Conservation (phyloP, 1,284 basidiomycete species). For the Malassezia cuniculi region DNA sequence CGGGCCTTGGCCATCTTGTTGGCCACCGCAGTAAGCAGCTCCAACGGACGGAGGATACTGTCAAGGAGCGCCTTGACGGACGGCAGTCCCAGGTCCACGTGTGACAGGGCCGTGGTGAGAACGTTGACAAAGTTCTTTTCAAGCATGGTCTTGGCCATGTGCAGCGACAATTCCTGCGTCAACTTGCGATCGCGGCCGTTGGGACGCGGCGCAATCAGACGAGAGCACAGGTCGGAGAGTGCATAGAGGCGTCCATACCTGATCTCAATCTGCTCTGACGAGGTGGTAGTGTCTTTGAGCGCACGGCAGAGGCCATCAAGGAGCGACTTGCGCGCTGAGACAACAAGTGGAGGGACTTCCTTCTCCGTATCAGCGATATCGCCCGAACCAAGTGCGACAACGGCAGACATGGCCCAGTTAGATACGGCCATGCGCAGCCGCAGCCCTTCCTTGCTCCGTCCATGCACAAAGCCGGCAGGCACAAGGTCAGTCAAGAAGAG, state of each 20-base stretch:
- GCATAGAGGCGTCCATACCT: slow-evolving; percentile 82
- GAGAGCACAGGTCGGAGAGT: slow-evolving; percentile 73
- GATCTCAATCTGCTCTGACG: slow-evolving; percentile 58
- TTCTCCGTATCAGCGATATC: slow-evolving; percentile 58
- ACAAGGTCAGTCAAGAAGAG: slow-evolving; percentile 40
- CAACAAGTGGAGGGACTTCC: slow-evolving; percentile 57
- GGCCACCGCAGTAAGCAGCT: slow-evolving; percentile 84
- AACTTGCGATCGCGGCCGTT: slow-evolving; percentile 46
- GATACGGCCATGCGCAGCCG: slow-evolving; percentile 40
- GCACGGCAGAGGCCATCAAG: slow-evolving; percentile 75
- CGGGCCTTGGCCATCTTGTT: slow-evolving; percentile 84
- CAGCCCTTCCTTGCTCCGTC: slow-evolving; percentile 31
- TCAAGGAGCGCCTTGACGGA: slow-evolving; percentile 73
- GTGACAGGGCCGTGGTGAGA: slow-evolving; percentile 74
- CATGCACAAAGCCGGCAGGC: slow-evolving; percentile 38
- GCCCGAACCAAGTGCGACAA: slow-evolving; percentile 67
- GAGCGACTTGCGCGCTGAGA: slow-evolving; percentile 75
- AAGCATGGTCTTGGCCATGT: slow-evolving; percentile 92
- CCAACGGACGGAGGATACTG: slow-evolving; percentile 73
- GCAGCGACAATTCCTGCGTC: slow-evolving; percentile 67
- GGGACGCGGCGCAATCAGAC: slow-evolving; percentile 64
- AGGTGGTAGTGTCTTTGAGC: slow-evolving; percentile 62
- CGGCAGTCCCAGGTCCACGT: slow-evolving; percentile 91
- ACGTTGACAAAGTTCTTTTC: slow-evolving; percentile 91
- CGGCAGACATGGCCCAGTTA: slow-evolving; percentile 74